Conservation (phyloP, 345 rosid species). For the Fremontodendron californicum region DNA sequence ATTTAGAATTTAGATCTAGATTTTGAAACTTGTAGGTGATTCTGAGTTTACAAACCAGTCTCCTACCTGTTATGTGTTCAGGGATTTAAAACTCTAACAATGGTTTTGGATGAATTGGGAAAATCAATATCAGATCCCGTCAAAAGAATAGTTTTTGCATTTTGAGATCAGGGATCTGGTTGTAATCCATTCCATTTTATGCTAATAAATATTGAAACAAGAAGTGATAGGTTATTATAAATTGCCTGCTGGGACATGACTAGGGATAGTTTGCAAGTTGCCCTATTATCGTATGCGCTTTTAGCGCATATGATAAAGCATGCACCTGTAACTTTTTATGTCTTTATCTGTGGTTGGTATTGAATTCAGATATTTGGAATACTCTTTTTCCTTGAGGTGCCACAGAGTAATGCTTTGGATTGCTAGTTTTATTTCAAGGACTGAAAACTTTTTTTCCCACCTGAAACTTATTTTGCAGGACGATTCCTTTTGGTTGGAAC, state of each 20-base stretch:
- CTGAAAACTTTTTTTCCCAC: background rate
- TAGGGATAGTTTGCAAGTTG: background rate
- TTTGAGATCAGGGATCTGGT: background rate
- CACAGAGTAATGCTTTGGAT: background rate
- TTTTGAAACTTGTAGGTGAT: background rate
- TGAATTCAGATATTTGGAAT: background rate
- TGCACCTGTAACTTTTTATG: background rate
- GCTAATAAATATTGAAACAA: background rate
- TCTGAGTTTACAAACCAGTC: background rate
- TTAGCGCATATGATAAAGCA: background rate
- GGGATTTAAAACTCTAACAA: background rate
- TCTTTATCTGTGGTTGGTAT: background rate
- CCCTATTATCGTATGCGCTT: background rate
- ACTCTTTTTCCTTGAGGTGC: background rate
- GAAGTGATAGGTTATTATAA: background rate
- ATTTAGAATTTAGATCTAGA: background rate
- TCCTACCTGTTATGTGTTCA: background rate
- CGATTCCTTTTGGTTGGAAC: conserved; percentile 98
- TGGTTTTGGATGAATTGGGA: background rate
- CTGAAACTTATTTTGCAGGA: conserved; percentile 42
- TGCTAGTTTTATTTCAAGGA: background rate
- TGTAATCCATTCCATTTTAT: background rate
- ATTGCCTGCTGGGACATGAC: background rate
- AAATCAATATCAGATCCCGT: conserved; percentile 5
- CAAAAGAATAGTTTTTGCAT: background rate